Percentiles rank a stretch among this genome's conserved stretches.
These are phyloP conservation scores for Penicillium oxalicum DNA, from an alignment of 2,329 filamentous ascomycete species.

Conservation along the genomic window DNA sequence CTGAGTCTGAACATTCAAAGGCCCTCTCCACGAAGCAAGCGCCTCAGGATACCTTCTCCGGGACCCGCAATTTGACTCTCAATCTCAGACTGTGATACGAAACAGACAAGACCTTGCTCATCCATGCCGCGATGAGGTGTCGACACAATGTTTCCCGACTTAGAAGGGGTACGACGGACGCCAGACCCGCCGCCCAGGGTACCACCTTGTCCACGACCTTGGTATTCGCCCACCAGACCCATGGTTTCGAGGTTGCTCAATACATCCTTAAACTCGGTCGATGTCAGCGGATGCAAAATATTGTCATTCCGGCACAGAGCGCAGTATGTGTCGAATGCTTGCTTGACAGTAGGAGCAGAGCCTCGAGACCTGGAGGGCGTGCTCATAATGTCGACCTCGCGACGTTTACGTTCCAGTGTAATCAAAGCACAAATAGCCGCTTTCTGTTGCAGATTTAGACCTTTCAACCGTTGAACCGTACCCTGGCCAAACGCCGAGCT, in stretches of 20 bases:
- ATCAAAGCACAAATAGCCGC: slow-evolving; percentile 84
- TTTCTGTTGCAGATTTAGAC: slow-evolving; percentile 92
- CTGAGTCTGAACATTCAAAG: slow-evolving; percentile 17
- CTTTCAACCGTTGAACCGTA: slow-evolving; percentile 73
- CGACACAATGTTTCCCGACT: slow-evolving; percentile 54
- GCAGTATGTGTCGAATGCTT: slow-evolving; percentile 77
- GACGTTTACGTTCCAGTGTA: slow-evolving; percentile 70
- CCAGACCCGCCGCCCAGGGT: slow-evolving; percentile 41
- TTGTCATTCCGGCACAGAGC: slow-evolving; percentile 78
- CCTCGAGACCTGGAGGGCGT: slow-evolving; percentile 56
- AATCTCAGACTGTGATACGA: slow-evolving; percentile 73
- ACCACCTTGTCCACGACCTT: slow-evolving; percentile 67
- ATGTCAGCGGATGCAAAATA: slow-evolving; percentile 81
- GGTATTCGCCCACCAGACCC: slow-evolving; percentile 65
- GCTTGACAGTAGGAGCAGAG: slow-evolving; percentile 72
- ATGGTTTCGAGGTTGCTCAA: slow-evolving; percentile 83
- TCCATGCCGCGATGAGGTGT: slow-evolving; percentile 53
- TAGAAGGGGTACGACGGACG: slow-evolving; percentile 62
- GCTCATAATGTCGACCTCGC: slow-evolving; percentile 38
- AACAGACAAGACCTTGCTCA: slow-evolving; percentile 72
- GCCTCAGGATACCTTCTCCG: slow-evolving; percentile 43
- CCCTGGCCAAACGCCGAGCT: slow-evolving; percentile 86
- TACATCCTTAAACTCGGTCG: slow-evolving; percentile 91
- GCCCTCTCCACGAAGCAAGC: slow-evolving; percentile 36
- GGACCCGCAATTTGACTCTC: slow-evolving; percentile 58